Conservation (phyloP, 2,329 filamentous ascomycete species). For the Colletotrichum noveboracense region DNA sequence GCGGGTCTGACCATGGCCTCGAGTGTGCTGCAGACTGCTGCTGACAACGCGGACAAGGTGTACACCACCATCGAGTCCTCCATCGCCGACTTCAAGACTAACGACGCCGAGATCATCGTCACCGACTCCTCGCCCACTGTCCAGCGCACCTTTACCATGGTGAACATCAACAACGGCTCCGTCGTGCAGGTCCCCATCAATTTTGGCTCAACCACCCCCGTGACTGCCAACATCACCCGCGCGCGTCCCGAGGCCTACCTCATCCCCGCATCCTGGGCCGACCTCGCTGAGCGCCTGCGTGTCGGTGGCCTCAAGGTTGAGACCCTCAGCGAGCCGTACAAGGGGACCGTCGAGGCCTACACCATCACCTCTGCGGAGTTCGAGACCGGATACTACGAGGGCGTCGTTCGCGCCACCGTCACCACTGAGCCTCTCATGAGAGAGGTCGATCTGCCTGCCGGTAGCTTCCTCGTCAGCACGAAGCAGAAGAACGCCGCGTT, state of each 20-base stretch:
- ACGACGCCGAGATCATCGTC: conserved; percentile 29
- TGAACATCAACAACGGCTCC: conserved; percentile 29
- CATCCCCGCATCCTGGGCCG: conserved; percentile 31
- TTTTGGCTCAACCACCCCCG: conserved; percentile 33
- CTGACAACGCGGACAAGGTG: conserved; percentile 33
- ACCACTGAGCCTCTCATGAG: conserved; percentile 22
- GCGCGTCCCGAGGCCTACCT: conserved; percentile 33
- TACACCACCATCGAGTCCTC: conserved; percentile 30
- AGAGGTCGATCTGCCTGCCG: conserved; percentile 28
- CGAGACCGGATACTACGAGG: conserved; percentile 31
- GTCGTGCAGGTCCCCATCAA: conserved; percentile 31
- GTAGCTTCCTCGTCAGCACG: conserved; percentile 35
- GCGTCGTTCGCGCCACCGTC: conserved; percentile 27
- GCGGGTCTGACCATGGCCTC: conserved; percentile 31
- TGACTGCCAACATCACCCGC: conserved; percentile 32
- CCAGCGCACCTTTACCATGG: conserved; percentile 28
- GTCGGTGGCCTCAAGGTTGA: conserved; percentile 30
- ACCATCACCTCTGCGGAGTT: conserved; percentile 28
- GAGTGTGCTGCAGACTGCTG: conserved; percentile 33
- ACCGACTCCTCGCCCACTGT: conserved; percentile 28
- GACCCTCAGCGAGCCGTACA: conserved; percentile 26
- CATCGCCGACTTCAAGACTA: conserved; percentile 30
- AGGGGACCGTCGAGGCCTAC: conserved; percentile 31
- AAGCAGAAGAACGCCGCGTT: conserved; percentile 35
- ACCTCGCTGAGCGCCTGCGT: conserved; percentile 30